Evolutionary conservation across 164 flowering plant genomes (phyloP), one percentile per base, ranked within the genome.

Genomic region (Vitis riparia): DNA sequence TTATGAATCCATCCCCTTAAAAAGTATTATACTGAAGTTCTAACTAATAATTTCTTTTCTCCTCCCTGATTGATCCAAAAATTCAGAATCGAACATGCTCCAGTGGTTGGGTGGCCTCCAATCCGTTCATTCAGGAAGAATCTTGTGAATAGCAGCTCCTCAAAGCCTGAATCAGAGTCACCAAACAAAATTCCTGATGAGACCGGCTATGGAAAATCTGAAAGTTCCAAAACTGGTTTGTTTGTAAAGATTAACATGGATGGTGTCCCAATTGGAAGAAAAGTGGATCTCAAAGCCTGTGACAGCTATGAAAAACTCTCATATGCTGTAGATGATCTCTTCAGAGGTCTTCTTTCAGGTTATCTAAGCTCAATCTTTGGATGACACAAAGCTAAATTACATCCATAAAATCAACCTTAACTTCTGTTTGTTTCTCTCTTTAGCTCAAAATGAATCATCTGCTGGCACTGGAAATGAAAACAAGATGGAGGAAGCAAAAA

Each of bases 51-150:
- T 37, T 37, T 37, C 44, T 37, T 37, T 37, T 37, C 44, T 37
- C 44, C 44, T 37, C 44, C 7, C 44, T 37, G 44, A 37, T 37
- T 37, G 44, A 6, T 37, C 44, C 44, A 3, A 37, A 37, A 37
- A 37, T 37, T 23, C 44, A 37, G 44, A 37, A 37, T 37, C 5
- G 44, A 37, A 37, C 44, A 37, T 17, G 75, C 76, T 29, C 64
- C 78, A 9, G 80, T 79, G 1, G 80, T 81, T 50, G 84, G 84
- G 32, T 81, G 84, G 84, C 84, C 84, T 23, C 84, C 84, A 37
- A 27, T 81, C 27, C 70, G 82, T 2, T 74, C 84, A 50, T 81
- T 62, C 58, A 74, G 82, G 80, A 81, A 79, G 65, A 81, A 81
- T 56, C 65, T 81, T 29, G 73, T 67, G 2, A 53, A 29, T 55